Base-by-base conservation (phyloP, 2,329 filamentous ascomycete species). In the Fusarium newnesense region DNA sequence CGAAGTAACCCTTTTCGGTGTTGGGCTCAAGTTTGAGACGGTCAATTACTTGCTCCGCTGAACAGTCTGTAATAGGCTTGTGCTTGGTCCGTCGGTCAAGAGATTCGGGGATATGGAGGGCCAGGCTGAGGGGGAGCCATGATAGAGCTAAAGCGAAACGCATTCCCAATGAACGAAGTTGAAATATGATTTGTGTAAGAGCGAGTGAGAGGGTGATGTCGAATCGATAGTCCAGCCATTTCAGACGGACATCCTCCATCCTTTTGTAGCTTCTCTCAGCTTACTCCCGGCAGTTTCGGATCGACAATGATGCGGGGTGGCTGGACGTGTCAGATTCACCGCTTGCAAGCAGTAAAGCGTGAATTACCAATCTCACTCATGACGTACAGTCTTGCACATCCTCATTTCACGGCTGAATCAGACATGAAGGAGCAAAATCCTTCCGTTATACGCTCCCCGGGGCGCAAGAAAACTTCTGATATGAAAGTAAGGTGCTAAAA, bases 1-100 rank as follows among this genome's bases (percentile, higher is more conserved):
- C 58, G 72, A 80, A 88, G 75, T 82, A 87, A 24, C 87, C 87
- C 50, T 87, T 87, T 64, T 88, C 86, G 2, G 80, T 79, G 54
- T 87, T 84, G 12, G 85, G 83, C 7, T 76, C 60, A 12, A 88
- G 81, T 26, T 81, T 79, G 5, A 88, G 82, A 26, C 79, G 75
- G 11, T 78, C 72, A 56, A 88, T 83, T 54, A 88, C 79, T 28
- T 86, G 82, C 40, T 84, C 75, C 2, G 85, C 84, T 19, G 82
- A 58, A 30, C 37, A 63, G 2, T 65, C 26, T 9, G 64, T 54
- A 24, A 52, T 46, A 3, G 54, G 44, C 10, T 47, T 64, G 1
- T 56, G 26, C 5, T 60, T 26, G 5, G 36, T 49, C 15, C 64
- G 63, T 13, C 42, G n/a, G 12, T 67, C 36, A 8, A 64, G 46